Evolutionary conservation across 2,329 filamentous ascomycete species (phyloP), one percentile per base, ranked within the genome.

Genomic region (Monilinia aucupariae): DNA sequence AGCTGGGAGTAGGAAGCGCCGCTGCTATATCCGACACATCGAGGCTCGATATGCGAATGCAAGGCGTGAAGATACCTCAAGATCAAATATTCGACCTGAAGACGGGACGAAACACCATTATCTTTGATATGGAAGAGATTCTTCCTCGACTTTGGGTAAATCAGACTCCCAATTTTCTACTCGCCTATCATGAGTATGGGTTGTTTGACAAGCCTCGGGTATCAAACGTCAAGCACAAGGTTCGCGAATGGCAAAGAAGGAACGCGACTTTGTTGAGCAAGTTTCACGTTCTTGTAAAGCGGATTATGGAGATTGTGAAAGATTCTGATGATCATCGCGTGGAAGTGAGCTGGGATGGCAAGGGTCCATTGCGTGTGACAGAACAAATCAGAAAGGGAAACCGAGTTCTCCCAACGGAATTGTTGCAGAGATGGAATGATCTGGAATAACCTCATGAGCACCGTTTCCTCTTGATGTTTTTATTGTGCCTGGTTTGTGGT

Each of bases 151-250:
- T 84, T 8, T 85, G 81, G 81, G 49, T 80, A 17, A 72, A 76
- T 27, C 82, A 83, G 66, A 78, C 79, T 32, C 76, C 78, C 0
- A 81, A 79, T 61, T 80, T 84, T 63, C 72, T 84, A 41, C 66
- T 83, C 25, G 82, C 80, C 0, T 81, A 78, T 64, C 81, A 85
- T 67, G 65, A 76, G 10, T 68, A 62, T 8, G 75, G 76, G 7
- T 41, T 74, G 0, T 84, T 84, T 67, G 22, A 76, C 13, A 59
- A 66, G 5, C 68, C 67, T 4, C 3, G 65, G 37, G 52, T 71
- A 10, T 59, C 58, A 22, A 52, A 67, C 51, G 64, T 70, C 9
- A 50, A 12, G 30, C 2, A 59, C 5, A 51, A 67, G 15, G 56
- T 70, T 20, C 32, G 56, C 6, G 25, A 60, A n/a, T 70, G 69